Conservation (phyloP, 2,329 filamentous ascomycete species). For the Orbilia quercus region DNA sequence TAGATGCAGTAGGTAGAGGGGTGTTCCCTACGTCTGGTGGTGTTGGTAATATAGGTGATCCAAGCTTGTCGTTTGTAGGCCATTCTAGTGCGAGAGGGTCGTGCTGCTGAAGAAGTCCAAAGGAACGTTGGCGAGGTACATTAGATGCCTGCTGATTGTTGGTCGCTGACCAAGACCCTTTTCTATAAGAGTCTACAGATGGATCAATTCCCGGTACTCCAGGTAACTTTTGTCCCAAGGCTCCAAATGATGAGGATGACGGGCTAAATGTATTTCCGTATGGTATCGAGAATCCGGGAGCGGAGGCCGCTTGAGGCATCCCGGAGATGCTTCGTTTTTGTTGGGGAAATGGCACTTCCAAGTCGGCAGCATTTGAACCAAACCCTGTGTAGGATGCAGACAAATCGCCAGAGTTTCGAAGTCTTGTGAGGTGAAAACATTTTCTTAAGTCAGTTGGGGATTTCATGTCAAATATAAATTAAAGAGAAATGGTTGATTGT, state of each 20-base stretch:
- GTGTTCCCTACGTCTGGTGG: conserved; percentile 33
- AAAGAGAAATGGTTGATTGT: no score
- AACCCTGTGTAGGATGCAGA: conserved; percentile 54
- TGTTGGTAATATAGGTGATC: conserved; percentile 40
- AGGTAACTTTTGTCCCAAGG: conserved; percentile 26
- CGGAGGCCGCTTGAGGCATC: conserved; percentile 9
- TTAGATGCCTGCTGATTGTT: conserved; percentile 13
- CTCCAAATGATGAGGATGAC: conserved; percentile 13
- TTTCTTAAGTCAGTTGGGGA: conserved; percentile 30
- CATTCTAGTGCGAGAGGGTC: conserved; percentile 36
- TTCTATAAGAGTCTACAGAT: conserved; percentile 34
- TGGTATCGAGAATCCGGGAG: conserved; percentile 15
- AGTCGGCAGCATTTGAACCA: conserved; percentile 43
- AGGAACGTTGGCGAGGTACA: conserved; percentile 36
- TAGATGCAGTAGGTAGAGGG: neutral
- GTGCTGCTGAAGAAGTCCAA: conserved; percentile 25
- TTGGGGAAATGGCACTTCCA: conserved; percentile 47
- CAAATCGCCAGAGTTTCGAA: conserved; percentile 53
- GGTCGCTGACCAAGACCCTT: conserved; percentile 19
- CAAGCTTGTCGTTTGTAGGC: conserved; percentile 38
- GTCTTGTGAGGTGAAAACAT: conserved; percentile 43
- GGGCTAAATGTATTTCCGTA: conserved; percentile 41
- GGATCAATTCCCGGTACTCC: conserved; percentile 26
- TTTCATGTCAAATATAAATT: conserved; percentile 13
- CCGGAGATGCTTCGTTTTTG: conserved; percentile 23